Evolutionary conservation across 2,329 filamentous ascomycete species (phyloP).

Genomic region (Fragosphaeria purpurea): DNA sequence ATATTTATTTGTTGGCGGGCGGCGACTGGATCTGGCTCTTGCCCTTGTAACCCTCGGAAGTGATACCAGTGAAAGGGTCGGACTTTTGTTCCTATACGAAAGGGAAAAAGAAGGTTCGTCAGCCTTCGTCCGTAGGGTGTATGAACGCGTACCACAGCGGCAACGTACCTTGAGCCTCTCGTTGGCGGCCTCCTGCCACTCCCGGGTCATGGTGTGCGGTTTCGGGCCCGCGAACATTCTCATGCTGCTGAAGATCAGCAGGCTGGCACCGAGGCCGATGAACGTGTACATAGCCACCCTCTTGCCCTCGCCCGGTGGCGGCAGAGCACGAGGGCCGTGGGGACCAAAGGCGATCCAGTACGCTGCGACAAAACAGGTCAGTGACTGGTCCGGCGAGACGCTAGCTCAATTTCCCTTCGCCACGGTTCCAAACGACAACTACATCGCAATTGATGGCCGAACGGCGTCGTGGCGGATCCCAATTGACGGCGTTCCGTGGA

Average conservation of each 20-base stretch:
- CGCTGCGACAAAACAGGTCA: constrained; percentile 42
- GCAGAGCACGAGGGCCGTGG: constrained; percentile 78
- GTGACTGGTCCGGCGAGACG: background rate
- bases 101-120: constrained; percentile 6
- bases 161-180: constrained; percentile 82
- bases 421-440: too few relatives aligned
- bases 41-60: constrained; percentile 68
- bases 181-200: constrained; percentile 93
- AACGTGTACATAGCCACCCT: constrained; percentile 67
- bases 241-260: constrained; percentile 61
- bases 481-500: too few relatives aligned
- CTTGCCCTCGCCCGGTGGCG: constrained; percentile 75
- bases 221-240: constrained; percentile 61
- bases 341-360: constrained; percentile 99
- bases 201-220: constrained; percentile 86
- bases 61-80: constrained; percentile 78
- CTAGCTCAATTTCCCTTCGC: too few relatives aligned
- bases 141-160: background rate
- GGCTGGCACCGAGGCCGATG: constrained; percentile 55
- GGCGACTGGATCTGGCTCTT: constrained; percentile 68
- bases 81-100: constrained; percentile 60
- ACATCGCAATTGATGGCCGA: too few relatives aligned
- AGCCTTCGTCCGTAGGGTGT: background rate
- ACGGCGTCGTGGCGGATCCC: too few relatives aligned
- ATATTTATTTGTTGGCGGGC: constrained; percentile 38